Base-by-base conservation (phyloP, 371 early-diverging fungal species). In the Mortierella sp. region DNA sequence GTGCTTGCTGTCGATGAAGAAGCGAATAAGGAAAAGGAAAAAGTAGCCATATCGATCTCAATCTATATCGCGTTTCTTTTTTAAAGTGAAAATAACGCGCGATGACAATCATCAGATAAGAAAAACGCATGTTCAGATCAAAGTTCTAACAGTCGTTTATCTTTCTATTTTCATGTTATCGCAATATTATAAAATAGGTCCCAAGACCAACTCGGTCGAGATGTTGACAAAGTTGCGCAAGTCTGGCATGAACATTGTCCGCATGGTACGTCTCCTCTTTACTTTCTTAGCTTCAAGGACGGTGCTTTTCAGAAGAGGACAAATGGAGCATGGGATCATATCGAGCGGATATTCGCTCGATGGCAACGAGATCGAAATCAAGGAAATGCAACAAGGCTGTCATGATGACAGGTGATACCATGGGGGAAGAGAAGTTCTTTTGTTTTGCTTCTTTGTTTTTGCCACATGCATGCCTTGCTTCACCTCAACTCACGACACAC, bases 231-330 rank as follows among this genome's bases (percentile, higher is more conserved):
- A 95, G 88, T 92, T 98, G 79, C 93, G 97, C 83, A 92, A 96
- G 80, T 96, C 97, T 21, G 99, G 99, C 73, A 96, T 99, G 94
- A 98, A 96, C 89, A 96, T 99, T 78, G 97, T 95, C 72, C 95
- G 99, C 80, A 95, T 97, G 96, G 86, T 85, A 72, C 74, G 79
- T 90, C 31, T 34, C 5, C 21, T 24, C 11, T 5, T 38, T 38
- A 38, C 42, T 38, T 4, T 34, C 73, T 31, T 5, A 16, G 13
- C 45, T 42, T 11, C 24, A 8, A 3, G 10, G 21, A 21, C 1
- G 68, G 6, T 68, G 24, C 24, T 34, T 8, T 19, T 34, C 19
- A 34, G 21, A 8, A 34, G 65, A 28, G 14, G 16, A 63, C 38
- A 63, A 9, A 24, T 6, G 19, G 34, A 60, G 3, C 2, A 24